phyloP scores from a whole-genome alignment of 2,329 filamentous ascomycete genomes.

The Xylariomycetidae sp. region DNA sequence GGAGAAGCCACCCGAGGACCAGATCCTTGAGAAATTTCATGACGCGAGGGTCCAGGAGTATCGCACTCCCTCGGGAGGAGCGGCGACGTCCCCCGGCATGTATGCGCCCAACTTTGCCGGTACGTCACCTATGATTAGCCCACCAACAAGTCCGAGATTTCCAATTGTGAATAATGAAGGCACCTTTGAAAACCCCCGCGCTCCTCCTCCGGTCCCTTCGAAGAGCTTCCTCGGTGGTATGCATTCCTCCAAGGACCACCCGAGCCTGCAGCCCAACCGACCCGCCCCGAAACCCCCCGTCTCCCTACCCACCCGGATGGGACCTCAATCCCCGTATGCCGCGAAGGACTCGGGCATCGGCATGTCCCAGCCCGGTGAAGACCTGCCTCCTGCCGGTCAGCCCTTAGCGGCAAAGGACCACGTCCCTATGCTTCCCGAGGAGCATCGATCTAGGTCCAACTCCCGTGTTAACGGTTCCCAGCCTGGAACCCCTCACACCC shows the following conservation, averaged over 20 bases:
- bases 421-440: constrained; percentile 59
- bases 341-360: constrained; percentile 61
- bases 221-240: constrained; percentile 39
- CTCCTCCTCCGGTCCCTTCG: constrained; percentile 81
- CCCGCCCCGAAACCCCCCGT: constrained; percentile 85
- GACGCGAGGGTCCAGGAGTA: constrained; percentile 64
- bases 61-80: constrained; percentile 40
- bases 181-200: constrained; percentile 95
- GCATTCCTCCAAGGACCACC: constrained; percentile 43
- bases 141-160: constrained; percentile 80
- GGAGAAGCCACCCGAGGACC: constrained; percentile 73
- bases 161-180: constrained; percentile 79
- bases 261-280: constrained; percentile 70
- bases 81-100: constrained; percentile 46
- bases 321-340: constrained; percentile 51
- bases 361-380: constrained; percentile 55
- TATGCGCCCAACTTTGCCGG: constrained; percentile 52
- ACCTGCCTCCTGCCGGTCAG: constrained; percentile 40
- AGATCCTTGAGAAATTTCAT: constrained; percentile 94
- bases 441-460: constrained; percentile 65
- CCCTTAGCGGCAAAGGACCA: constrained; percentile 52
- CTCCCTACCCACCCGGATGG: constrained; percentile 52
- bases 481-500: constrained; percentile 39
- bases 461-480: constrained; percentile 55
- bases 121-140: constrained; percentile 65